Conservation (phyloP, 495 filamentous ascomycete genomes). For the Aspergillus hancockii region DNA sequence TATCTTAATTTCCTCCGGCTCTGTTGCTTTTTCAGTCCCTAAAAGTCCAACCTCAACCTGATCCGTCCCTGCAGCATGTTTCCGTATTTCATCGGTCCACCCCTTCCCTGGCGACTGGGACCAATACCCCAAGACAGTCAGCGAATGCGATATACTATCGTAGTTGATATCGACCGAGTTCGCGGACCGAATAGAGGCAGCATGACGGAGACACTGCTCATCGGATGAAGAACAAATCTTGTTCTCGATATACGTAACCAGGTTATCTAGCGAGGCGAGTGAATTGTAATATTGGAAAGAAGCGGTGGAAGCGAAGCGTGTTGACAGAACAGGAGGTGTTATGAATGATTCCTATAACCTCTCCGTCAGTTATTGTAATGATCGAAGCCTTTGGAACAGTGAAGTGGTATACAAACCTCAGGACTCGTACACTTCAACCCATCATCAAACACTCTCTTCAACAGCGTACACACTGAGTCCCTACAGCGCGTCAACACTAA, state of each 20-base stretch:
- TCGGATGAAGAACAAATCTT: constrained; percentile 52
- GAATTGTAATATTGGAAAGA: constrained; percentile 68
- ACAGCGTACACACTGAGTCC: constrained; percentile 58
- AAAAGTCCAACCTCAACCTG: constrained; percentile 84
- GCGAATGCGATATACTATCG: constrained; percentile 65
- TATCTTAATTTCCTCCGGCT: constrained; percentile 72
- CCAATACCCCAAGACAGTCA: constrained; percentile 66
- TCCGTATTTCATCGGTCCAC: constrained; percentile 53
- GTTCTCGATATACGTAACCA: constrained; percentile 58
- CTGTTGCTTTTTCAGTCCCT: constrained; percentile 60
- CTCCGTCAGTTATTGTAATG: neutral
- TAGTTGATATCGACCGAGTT: constrained; percentile 77
- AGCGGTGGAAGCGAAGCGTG: constrained; percentile 65
- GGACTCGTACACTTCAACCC: constrained; percentile 53
- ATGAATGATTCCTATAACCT: constrained; percentile 65
- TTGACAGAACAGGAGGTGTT: constrained; percentile 56
- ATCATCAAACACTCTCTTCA: constrained; percentile 62
- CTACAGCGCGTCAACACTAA: constrained; percentile 34
- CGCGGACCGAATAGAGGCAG: constrained; percentile 45
- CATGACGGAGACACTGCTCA: constrained; percentile 37
- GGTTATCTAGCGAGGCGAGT: constrained; percentile 54
- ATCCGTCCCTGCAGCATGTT: constrained; percentile 34
- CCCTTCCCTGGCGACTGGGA: constrained; percentile 40
- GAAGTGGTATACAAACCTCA: constrained; percentile 38
- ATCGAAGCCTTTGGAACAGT: neutral